Evolutionary conservation across 2,329 filamentous ascomycete genomes (phyloP), one percentile per base, ranked within the genome.

Genomic region (Orbilia blumenaviensis): DNA sequence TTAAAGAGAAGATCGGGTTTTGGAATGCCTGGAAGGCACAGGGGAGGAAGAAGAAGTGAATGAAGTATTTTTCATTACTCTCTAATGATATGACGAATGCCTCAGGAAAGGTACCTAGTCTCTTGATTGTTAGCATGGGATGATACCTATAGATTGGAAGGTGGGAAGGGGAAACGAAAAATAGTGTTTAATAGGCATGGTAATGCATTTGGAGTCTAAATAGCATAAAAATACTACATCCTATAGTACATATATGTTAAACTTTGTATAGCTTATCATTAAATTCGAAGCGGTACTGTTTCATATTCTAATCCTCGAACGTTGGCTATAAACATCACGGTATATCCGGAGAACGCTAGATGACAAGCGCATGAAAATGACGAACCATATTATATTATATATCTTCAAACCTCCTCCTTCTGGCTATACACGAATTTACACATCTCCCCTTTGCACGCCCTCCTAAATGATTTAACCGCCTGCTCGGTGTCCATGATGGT

Each of bases 1-100:
- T 96, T 66, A 85, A 87, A 80, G 93, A 98, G 77, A 99, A 99
- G 85, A 85, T 86, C 23, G 88, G 89, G 4, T 99, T 99, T 83
- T 86, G 96, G 27, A 87, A 90, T 66, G 89, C 90, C 29, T 94
- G 89, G 89, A 85, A 76, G 25, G 52, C 72, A 18, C 72, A 76
- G 16, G 72, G 72, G 12, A 63, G 64, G 81, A 52, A 86, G 83
- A 81, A 84, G 80, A 63, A 80, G 27, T 69, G 32, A 38, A 12
- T n/a, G 32, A 1, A 3, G 0, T 23, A 18, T 46, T n/a, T 38
- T n/a, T 16, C 18, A 6, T 41, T 7, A 23, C 4, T 58, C 12
- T 38, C 9, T 38, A 3, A n/a, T 32, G 48, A 12, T 2, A 50
- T 36, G 41, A 50, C 10, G 27, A 18, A 8, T 64, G n/a, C n/a